phyloP scores from a whole-genome alignment of 2,329 filamentous ascomycete genomes.

The Ampelomyces quisqualis region DNA sequence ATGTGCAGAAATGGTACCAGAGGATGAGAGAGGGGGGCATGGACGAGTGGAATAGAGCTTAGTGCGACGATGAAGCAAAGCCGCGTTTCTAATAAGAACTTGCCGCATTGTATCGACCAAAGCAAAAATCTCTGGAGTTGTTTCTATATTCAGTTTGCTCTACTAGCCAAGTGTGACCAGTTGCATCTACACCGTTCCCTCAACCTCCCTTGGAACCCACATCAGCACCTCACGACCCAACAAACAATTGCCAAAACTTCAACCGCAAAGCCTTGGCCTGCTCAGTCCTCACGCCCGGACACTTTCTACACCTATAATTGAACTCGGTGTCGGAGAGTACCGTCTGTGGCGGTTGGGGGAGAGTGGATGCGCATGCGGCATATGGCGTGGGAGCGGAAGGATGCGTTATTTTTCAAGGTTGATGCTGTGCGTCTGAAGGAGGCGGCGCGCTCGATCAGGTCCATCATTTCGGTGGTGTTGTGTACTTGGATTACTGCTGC shows the following conservation, averaged over 20 bases:
- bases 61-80: no score
- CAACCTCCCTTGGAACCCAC: no score
- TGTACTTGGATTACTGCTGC: conserved; percentile 45
- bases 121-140: no score
- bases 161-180: no score
- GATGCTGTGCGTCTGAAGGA: conserved; percentile 47
- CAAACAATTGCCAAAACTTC: conserved; percentile 45
- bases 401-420: conserved; percentile 51
- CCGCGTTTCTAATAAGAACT: no score
- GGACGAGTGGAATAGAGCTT: conserved; percentile 24
- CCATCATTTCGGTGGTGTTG: conserved; percentile 31
- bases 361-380: conserved; percentile 51
- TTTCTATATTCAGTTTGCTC: no score
- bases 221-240: no score
- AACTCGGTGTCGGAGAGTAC: conserved; percentile 47
- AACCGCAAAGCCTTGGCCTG: conserved; percentile 48
- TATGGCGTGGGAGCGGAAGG: conserved; percentile 53
- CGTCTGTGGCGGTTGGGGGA: conserved; percentile 40
- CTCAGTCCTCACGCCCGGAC: conserved; percentile 37
- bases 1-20: conserved; percentile 50
- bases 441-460: conserved; percentile 43
- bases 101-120: no score
- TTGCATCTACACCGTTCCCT: no score
- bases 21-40: conserved; percentile 36
- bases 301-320: conserved; percentile 46